These are phyloP conservation scores for Neurospora sp. DNA, from an alignment of 495 filamentous ascomycete genomes.

Conservation along the genomic window DNA sequence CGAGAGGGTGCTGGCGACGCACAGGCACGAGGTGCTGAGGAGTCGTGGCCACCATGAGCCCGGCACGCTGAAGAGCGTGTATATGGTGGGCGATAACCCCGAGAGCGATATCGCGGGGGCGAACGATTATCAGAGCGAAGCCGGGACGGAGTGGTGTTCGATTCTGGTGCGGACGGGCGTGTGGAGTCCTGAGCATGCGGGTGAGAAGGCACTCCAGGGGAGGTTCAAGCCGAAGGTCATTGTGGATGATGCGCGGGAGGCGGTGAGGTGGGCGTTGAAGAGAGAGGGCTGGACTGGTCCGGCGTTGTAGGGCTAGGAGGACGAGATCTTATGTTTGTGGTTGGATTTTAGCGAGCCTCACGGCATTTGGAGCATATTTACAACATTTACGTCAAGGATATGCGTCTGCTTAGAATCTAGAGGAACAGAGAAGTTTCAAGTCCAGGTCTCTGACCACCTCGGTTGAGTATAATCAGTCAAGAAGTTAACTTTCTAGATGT, in stretches of 20 bases:
- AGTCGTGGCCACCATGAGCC: conserved; percentile 12
- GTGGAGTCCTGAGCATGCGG: conserved; percentile 41
- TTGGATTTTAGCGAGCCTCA: background rate
- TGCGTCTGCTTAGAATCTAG: background rate
- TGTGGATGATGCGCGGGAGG: conserved; percentile 49
- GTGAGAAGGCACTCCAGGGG: conserved; percentile 16
- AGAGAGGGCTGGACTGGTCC: conserved; percentile 27
- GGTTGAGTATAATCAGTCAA: background rate
- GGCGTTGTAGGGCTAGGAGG: background rate
- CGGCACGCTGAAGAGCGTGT: conserved; percentile 52
- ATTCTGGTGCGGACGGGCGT: conserved; percentile 84
- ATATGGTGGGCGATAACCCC: conserved; percentile 98
- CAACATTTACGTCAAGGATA: background rate
- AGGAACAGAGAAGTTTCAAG: background rate
- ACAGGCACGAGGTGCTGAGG: conserved; percentile 42
- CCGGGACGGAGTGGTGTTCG: conserved; percentile 65
- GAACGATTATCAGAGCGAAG: conserved; percentile 57
- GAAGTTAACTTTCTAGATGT: background rate
- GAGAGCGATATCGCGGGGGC: conserved; percentile 87
- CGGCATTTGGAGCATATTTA: background rate
- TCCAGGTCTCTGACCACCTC: background rate
- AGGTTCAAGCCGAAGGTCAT: conserved; percentile 42
- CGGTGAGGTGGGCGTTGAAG: conserved; percentile 32
- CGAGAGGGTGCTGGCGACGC: conserved; percentile 55
- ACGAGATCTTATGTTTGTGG: background rate